Conservation (phyloP, 2,329 filamentous ascomycete species). For the Epichloe typhina region DNA sequence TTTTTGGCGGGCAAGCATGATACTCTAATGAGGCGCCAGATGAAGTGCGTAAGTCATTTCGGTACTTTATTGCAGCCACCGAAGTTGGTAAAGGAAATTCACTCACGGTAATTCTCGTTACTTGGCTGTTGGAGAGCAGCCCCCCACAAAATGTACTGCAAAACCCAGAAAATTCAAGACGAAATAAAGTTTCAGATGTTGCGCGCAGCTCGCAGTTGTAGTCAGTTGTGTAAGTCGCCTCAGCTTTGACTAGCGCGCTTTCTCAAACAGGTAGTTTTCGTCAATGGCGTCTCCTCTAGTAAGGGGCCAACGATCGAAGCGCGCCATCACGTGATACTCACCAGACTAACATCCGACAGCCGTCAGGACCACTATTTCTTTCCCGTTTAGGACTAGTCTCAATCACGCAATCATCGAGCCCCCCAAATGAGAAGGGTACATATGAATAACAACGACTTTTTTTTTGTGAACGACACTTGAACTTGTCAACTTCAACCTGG, state of each 20-base stretch:
- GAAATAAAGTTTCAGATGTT: background rate
- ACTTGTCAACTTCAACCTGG: slow-evolving; percentile 10
- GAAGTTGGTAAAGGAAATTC: background rate
- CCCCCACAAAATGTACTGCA: background rate
- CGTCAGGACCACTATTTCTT: background rate
- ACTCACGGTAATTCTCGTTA: background rate
- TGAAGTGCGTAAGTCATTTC: background rate
- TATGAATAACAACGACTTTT: slow-evolving; percentile 9
- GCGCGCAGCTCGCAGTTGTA: background rate
- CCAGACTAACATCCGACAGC: background rate
- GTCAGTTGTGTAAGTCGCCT: background rate
- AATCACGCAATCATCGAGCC: slow-evolving; percentile 21
- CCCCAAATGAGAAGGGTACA: slow-evolving; percentile 9
- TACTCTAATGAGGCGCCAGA: background rate
- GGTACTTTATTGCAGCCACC: background rate
- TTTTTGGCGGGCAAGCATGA: slow-evolving; percentile 20
- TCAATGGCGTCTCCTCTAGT: background rate
- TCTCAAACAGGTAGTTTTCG: background rate
- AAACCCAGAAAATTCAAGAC: background rate
- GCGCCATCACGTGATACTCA: slow-evolving; percentile 1
- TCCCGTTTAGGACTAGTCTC: slow-evolving; percentile 13
- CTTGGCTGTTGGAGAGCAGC: too few relatives aligned
- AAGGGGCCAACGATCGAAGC: background rate
- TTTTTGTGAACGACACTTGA: slow-evolving; percentile 5
- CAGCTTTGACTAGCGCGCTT: background rate